Percentiles rank a stretch among this genome's conserved stretches.
Evolutionary conservation across 1,284 basidiomycete species (phyloP).

Genomic region (Pseudozyma tsukubaensis): DNA sequence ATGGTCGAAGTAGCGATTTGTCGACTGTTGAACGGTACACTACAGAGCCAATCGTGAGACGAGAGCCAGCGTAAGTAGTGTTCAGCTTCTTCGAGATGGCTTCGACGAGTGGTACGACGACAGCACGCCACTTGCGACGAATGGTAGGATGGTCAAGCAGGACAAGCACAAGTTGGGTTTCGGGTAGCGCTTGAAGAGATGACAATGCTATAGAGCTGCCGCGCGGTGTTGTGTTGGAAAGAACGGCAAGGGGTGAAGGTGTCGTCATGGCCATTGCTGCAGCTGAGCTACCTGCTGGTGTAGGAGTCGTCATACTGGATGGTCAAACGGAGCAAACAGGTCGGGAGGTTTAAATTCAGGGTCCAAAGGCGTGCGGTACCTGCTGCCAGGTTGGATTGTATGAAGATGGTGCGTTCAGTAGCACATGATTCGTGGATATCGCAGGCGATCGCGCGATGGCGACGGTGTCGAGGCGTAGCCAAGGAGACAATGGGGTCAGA

Average conservation of each 20-base stretch:
- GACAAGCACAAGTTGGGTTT: conserved; percentile 41
- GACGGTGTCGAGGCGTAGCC: too few relatives aligned
- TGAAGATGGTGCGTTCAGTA: too few relatives aligned
- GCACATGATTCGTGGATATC: too few relatives aligned
- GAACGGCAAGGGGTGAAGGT: conserved; percentile 38
- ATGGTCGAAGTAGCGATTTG: conserved; percentile 36
- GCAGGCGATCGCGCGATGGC: too few relatives aligned
- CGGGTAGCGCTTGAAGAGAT: conserved; percentile 34
- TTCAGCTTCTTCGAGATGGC: conserved; percentile 37
- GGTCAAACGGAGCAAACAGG: background rate
- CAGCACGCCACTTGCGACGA: conserved; percentile 31
- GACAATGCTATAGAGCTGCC: conserved; percentile 35
- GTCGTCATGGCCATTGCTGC: conserved; percentile 27
- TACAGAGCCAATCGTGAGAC: conserved; percentile 38
- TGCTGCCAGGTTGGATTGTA: too few relatives aligned
- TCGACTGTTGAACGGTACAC: conserved; percentile 33
- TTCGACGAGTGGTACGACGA: conserved; percentile 39
- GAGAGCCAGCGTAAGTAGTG: conserved; percentile 29
- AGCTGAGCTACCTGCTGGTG: conserved; percentile 30
- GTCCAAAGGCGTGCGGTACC: background rate
- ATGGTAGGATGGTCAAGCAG: conserved; percentile 43
- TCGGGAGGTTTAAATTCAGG: background rate
- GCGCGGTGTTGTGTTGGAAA: conserved; percentile 32
- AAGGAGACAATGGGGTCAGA: too few relatives aligned
- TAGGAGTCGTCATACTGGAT: conserved; percentile 34